phyloP scores from a whole-genome alignment of 1,139 yeast genomes.

The Yamadazyma jaroonii region DNA sequence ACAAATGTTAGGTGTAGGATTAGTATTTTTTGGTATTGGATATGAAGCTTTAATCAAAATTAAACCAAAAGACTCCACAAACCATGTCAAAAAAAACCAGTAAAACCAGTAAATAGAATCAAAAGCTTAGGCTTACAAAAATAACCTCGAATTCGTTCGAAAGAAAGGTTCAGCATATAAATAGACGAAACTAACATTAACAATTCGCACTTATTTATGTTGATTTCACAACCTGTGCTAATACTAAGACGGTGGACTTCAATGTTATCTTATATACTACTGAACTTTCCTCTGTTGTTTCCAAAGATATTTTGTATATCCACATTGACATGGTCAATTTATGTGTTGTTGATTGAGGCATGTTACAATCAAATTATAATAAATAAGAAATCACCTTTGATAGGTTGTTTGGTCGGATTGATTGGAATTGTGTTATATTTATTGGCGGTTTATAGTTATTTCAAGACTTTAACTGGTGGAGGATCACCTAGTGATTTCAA shows the following conservation, averaged over 20 bases:
- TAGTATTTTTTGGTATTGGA: conserved; percentile 75
- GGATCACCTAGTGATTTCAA: conserved; percentile 55
- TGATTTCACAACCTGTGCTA: conserved; percentile 22
- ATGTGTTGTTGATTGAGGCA: conserved; percentile 28
- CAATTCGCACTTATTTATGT: conserved; percentile 13
- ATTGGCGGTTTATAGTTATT: conserved; percentile 44
- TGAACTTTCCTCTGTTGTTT: conserved; percentile 48
- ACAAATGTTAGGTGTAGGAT: conserved; percentile 76
- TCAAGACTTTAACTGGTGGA: conserved; percentile 58
- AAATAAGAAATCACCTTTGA: conserved; percentile 9
- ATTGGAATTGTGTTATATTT: conserved; percentile 20
- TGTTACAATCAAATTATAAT: conserved; percentile 17
- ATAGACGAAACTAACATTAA: too few relatives aligned
- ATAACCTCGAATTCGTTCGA: too few relatives aligned
- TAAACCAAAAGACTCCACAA: conserved; percentile 2
- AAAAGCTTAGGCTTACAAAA: too few relatives aligned
- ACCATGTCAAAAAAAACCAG: background rate
- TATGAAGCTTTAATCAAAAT: conserved; percentile 26
- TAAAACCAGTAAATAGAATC: too few relatives aligned
- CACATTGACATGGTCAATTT: conserved; percentile 59
- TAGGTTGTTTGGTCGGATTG: conserved; percentile 14
- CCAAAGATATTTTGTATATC: conserved; percentile 58
- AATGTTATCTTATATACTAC: conserved; percentile 32
- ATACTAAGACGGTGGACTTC: conserved; percentile 18
- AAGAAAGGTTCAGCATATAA: background rate